Percentiles rank a stretch among this genome's conserved stretches.
Conservation (phyloP, 2,329 filamentous ascomycete species). For the Ophiostoma montium region DNA sequence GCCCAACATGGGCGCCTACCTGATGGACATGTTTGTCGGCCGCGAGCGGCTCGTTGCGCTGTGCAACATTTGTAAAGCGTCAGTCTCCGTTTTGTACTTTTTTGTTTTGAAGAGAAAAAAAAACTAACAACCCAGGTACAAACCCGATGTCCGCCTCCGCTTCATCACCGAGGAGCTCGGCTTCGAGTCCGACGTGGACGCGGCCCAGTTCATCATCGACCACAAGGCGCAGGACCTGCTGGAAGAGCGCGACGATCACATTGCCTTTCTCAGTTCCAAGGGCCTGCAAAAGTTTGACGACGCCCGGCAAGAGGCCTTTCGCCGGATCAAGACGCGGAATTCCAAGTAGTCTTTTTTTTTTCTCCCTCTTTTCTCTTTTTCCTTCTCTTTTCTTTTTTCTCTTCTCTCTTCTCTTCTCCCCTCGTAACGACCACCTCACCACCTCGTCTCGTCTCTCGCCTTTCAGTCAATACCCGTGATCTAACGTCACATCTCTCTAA, state of each 20-base stretch:
- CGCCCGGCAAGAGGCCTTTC: slow-evolving; percentile 60
- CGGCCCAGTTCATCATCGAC: slow-evolving; percentile 79
- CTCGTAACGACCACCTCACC: background rate
- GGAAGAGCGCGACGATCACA: slow-evolving; percentile 59
- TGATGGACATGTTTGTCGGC: slow-evolving; percentile 98
- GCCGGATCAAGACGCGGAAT: slow-evolving; percentile 83
- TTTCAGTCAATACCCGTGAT: no score
- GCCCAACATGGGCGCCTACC: slow-evolving; percentile 91
- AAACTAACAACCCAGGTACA: slow-evolving; percentile 52
- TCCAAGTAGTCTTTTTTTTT: slow-evolving; percentile 49
- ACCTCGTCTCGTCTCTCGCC: background rate
- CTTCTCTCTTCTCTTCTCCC: background rate
- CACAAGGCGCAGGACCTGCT: slow-evolving; percentile 63
- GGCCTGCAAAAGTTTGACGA: slow-evolving; percentile 59
- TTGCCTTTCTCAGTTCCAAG: slow-evolving; percentile 61
- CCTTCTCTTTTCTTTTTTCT: background rate
- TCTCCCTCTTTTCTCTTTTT: no score
- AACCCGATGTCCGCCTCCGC: slow-evolving; percentile 73
- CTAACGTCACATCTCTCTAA: no score
- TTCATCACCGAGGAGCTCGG: slow-evolving; percentile 93
- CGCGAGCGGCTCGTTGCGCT: slow-evolving; percentile 84
- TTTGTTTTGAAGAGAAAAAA: no score
- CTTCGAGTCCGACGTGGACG: slow-evolving; percentile 85
- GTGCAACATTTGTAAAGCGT: slow-evolving; percentile 91
- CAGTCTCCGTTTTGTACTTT: slow-evolving; percentile 29